Evolutionary conservation across 139 green algal species (phyloP), one percentile per base, ranked within the genome.

Genomic region (Mesostigma viride): DNA sequence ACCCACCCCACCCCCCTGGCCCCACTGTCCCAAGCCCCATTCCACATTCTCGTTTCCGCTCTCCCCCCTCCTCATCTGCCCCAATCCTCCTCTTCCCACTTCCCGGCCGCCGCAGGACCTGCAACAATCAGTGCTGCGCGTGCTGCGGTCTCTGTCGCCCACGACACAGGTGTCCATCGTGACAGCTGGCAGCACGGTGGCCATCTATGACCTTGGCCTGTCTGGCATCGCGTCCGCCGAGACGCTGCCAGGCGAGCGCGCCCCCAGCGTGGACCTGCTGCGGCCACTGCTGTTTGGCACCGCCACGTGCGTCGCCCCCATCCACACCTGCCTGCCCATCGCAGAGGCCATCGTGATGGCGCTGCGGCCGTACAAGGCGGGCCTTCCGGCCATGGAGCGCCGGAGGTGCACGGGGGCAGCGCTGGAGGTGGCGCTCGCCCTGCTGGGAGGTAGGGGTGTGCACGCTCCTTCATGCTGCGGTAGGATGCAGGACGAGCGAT

Each of bases 381-480:
- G 24, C 30, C 22, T 22, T 26, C 46, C 48, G 2, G 65, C 28
- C 5, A 14, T 57, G 4, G 69, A 73, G 14, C 62, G 69, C 4
- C 24, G 28, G 51, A 26, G 73, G 17, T 77, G 64, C 58, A 11
- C 78, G 35, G 73, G 73, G 0, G 31, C 35, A 3, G 73, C 73
- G 30, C n/a, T 80, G 6, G 73, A 80, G 2, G 66, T 81, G 33
- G 73, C 73, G 28, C 30, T 81, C 2, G 64, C 73, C 28, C 58
- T 80, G 31, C 14, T 80, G 22, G 31, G 71, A 11, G 40, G 40
- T 51, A 14, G 14, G 40, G 40, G 14, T 14, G 11, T 51, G 40
- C 40, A 24, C 14, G 40, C 40, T 8, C n/a, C n/a, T n/a, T n/a
- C n/a, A n/a, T n/a, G n/a, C n/a, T n/a, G n/a, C n/a, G n/a, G n/a